phyloP scores from a whole-genome alignment of 192 early-diverging fungal genomes.

The Haplosporangium gracile region DNA sequence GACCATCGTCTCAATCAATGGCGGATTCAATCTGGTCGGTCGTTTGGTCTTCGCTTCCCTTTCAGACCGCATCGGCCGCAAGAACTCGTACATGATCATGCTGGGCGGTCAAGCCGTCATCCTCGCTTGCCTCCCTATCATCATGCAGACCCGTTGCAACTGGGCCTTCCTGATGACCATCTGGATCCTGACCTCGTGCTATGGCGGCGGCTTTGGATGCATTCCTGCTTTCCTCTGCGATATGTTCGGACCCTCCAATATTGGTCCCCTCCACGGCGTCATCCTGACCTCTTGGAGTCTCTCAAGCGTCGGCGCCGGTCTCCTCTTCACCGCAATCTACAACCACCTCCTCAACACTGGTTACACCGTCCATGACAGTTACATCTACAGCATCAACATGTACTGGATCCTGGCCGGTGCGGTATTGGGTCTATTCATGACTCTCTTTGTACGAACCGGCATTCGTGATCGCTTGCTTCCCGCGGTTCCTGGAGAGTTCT shows the following conservation, averaged over 20 bases:
- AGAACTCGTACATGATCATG: constrained; percentile 74
- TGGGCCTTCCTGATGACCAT: constrained; percentile 70
- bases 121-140: constrained; percentile 63
- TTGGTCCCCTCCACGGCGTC: constrained; percentile 79
- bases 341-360: constrained; percentile 58
- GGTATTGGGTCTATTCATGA: constrained; percentile 66
- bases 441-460: constrained; percentile 71
- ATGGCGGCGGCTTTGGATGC: constrained; percentile 82
- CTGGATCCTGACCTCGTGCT: constrained; percentile 77
- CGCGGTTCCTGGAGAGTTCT: constrained; percentile 68
- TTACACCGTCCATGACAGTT: constrained; percentile 66
- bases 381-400: constrained; percentile 72
- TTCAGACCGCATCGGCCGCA: constrained; percentile 74
- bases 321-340: constrained; percentile 75
- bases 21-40: constrained; percentile 70
- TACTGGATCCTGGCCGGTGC: constrained; percentile 77
- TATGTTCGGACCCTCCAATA: constrained; percentile 83
- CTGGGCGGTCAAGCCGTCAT: constrained; percentile 72
- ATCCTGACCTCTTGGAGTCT: constrained; percentile 83
- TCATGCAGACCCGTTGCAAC: constrained; percentile 66
- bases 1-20: constrained; percentile 71
- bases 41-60: constrained; percentile 67
- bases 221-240: constrained; percentile 83
- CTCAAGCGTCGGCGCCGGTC: constrained; percentile 79
- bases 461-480: constrained; percentile 78